Evolutionary conservation across 345 rosid species (phyloP), one percentile per base, ranked within the genome.

Genomic region (Erodium maritimum): DNA sequence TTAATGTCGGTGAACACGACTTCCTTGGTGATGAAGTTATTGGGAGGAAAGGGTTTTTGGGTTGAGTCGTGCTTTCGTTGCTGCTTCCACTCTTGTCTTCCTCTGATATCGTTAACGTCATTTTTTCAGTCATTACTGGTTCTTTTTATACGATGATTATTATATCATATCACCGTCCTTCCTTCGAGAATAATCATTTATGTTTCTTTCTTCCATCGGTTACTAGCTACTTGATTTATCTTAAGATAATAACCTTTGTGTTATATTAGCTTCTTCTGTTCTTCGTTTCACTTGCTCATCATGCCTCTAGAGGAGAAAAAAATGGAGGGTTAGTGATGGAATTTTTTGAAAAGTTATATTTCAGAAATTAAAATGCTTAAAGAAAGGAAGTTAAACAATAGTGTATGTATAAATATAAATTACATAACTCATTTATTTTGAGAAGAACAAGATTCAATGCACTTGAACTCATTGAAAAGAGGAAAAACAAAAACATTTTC

Each of bases 101-200:
- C 60, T 66, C 74, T 54, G 68, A 67, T 55, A 48, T 57, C 59
- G 48, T 65, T 6, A n/a, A n/a, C n/a, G n/a, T n/a, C n/a, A 70
- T 69, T 46, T 48, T 25, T 12, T 64, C 71, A 0, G 42, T 55
- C 67, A 70, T 62, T 29, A 8, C 34, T 29, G n/a, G n/a, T n/a
- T n/a, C n/a, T n/a, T n/a, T n/a, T n/a, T n/a, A n/a, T n/a, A n/a
- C n/a, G n/a, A n/a, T n/a, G n/a, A n/a, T n/a, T 29, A 3, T 29
- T 3, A 29, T 29, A 29, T 29, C 34, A 29, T 29, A 29, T 3
- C 34, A 29, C 8, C 8, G 8, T 3, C 34, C 8, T 29, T 29
- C 34, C 8, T 29, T n/a, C n/a, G n/a, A n/a, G n/a, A n/a, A n/a
- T n/a, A n/a, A n/a, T n/a, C n/a, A n/a, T n/a, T n/a, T n/a, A n/a